Evolutionary conservation across 306 rosid species (phyloP), one percentile per base, ranked within the genome.

Genomic region (Betula pendula): DNA sequence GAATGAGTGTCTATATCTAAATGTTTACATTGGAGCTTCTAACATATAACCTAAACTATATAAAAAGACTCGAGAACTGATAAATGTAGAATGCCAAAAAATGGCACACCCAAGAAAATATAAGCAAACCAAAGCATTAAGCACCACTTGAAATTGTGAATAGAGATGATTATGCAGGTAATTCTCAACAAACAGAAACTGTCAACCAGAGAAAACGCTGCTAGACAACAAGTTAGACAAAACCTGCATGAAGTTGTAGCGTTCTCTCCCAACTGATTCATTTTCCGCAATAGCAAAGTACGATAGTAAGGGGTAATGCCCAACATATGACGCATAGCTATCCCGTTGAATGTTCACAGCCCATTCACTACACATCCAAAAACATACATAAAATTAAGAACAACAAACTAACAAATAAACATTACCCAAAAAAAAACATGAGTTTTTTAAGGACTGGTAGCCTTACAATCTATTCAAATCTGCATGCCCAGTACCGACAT

Each of bases 401-500:
- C 1, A 31, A 76, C 29, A 40, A 60, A 6, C 14, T 25, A 50
- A 80, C 58, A 9, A 76, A 38, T 25, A 62, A 12, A 22, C 40
- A 47, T 55, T 13, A 29, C 27, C 12, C 17, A 9, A 16, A 6
- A 16, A 1, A 11, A 53, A 47, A 68, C 6, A 35, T 17, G 8
- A 2, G 29, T 0, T 47, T 73, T 43, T 9, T 7, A 31, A 62
- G 35, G 65, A 59, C 1, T 14, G 8, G 44, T 40, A 77, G 35
- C 76, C 97, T 72, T 38, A 91, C 94, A 90, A 95, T 95, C 98
- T 90, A 79, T 86, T 88, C 83, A 95, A 59, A 76, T 95, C 97
- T 8, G 97, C 97, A 74, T 92, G 98, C 8, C 97, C 98, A 9
- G 98, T 95, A 73, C 97, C 97, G n/a, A 95, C 97, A 70, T 95